Base-by-base conservation (phyloP, 345 rosid genomes). In the Camelina neglecta region DNA sequence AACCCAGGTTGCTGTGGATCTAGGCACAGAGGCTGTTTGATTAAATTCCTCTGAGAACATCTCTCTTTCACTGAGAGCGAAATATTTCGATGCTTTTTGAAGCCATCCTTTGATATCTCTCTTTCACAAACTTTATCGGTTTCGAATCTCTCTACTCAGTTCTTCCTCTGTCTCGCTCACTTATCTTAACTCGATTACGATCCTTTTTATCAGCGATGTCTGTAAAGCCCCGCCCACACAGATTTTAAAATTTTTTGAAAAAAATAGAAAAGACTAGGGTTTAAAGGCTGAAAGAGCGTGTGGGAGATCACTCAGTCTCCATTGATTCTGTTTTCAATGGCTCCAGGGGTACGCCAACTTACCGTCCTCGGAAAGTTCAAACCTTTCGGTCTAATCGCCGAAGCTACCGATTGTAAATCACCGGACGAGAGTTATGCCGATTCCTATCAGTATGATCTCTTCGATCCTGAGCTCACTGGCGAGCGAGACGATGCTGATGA, bases 291-390 rank as follows among this genome's bases (percentile, higher is more conserved):
- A 23, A 55, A 53, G 71, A 71, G 80, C 51, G 65, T 35, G 31
- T 29, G 31, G 65, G 41, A 60, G 67, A 29, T 16, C 36, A 21
- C 56, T 55, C 21, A 1, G 1, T 63, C 75, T 58, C 60, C 71
- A 54, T 56, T 76, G 53, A 44, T 29, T 29, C 20, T 42, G 26
- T 44, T 53, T 35, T 8, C 63, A 8, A 85, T 87, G 96, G 20
- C 91, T 59, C 83, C 85, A 11, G 90, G 93, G 48, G 85, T 85
- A 74, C 93, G 96, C 26, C 84, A 85, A 24, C 83, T 94, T 31
- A 83, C 89, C 3, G 87, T 92, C 15, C 88, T 94, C 26, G 97
- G 98, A 76, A 96, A 92, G 86, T 92, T 94, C 85, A 92, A 89
- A 86, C 93, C 98, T 33, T 90, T 88, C 68, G 97, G 97, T 57